These are phyloP conservation scores for Candida schatavii DNA, from an alignment of 805 yeast genomes.

Conservation along the genomic window DNA sequence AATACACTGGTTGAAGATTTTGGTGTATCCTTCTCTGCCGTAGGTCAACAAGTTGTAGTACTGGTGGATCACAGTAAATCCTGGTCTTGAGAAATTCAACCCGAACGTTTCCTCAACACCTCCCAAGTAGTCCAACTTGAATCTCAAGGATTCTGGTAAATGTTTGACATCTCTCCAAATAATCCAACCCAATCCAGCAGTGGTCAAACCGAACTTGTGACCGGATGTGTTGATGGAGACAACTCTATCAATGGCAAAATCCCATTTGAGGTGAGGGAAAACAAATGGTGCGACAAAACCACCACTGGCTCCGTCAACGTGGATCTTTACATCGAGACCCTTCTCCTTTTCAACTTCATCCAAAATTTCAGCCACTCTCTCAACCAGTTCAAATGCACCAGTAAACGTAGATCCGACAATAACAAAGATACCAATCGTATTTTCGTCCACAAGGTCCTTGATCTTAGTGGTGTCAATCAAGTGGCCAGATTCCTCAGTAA, in stretches of 20 bases:
- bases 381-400: conserved; percentile 85
- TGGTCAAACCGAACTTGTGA: conserved; percentile 86
- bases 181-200: conserved; percentile 93
- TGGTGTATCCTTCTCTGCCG: conserved; percentile 71
- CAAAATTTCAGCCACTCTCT: conserved; percentile 55
- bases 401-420: conserved; percentile 91
- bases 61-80: conserved; percentile 86
- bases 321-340: conserved; percentile 74
- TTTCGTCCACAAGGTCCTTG: conserved; percentile 72
- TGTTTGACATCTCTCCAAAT: conserved; percentile 66
- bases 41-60: conserved; percentile 73
- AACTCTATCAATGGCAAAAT: conserved; percentile 74
- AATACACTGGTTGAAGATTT: conserved; percentile 59
- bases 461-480: conserved; percentile 61
- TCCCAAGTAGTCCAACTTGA: conserved; percentile 80
- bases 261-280: conserved; percentile 79
- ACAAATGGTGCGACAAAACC: conserved; percentile 85
- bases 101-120: conserved; percentile 86
- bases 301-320: conserved; percentile 93
- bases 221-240: conserved; percentile 86
- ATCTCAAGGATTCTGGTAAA: conserved; percentile 70
- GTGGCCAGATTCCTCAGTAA: conserved; percentile 57
- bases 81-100: conserved; percentile 88
- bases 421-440: conserved; percentile 87
- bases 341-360: conserved; percentile 66